Evolutionary conservation across 306 rosid genomes (phyloP).

Genomic region (Morella rubra): DNA sequence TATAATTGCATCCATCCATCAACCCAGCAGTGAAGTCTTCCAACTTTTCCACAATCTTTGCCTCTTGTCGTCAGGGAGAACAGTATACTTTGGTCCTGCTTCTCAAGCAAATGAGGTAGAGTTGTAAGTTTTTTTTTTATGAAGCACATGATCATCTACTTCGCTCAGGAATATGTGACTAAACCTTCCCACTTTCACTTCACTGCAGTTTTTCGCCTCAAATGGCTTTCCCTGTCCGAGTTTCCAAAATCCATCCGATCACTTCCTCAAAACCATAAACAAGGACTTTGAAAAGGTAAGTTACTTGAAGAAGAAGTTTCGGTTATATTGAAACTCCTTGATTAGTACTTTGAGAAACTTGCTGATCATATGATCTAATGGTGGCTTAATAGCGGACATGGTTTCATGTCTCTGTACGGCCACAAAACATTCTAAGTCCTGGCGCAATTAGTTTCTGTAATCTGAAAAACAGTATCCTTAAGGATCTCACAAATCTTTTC

Average conservation of each 20-base stretch:
- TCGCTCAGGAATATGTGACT: not conserved
- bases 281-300: slow-evolving; percentile 63
- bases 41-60: slow-evolving; percentile 65
- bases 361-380: too few species aligned
- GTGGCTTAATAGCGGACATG: not conserved
- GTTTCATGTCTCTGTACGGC: not conserved
- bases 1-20: slow-evolving; percentile 64
- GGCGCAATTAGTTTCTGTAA: not conserved
- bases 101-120: slow-evolving; percentile 52
- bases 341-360: too few species aligned
- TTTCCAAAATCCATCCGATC: slow-evolving; percentile 67
- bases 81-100: slow-evolving; percentile 74
- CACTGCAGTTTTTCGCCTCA: slow-evolving; percentile 53
- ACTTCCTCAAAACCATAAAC: slow-evolving; percentile 66
- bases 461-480: not conserved
- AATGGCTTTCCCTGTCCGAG: slow-evolving; percentile 73
- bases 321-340: not conserved
- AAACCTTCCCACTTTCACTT: not conserved
- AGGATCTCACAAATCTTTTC: not conserved
- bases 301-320: too few species aligned
- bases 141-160: not conserved
- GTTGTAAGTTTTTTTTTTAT: not conserved
- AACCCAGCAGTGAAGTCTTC: slow-evolving; percentile 69
- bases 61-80: slow-evolving; percentile 60
- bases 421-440: not conserved